Conservation (phyloP, 257 asterid genomes). For the Primulina tabacum region DNA sequence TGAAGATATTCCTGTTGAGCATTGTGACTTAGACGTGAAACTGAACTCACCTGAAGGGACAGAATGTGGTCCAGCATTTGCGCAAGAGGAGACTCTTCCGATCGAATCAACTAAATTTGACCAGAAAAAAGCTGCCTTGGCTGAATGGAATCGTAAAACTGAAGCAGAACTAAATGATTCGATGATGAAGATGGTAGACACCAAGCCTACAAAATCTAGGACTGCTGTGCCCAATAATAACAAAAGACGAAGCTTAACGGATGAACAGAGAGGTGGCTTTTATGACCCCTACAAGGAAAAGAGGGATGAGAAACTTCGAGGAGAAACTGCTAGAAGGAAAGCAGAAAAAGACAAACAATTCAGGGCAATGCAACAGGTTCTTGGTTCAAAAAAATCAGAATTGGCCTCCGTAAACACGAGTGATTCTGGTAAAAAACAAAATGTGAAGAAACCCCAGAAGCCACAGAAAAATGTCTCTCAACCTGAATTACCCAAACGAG, state of each 20-base stretch:
- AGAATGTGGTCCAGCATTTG: conserved; percentile 27
- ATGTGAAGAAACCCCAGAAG: conserved; percentile 57
- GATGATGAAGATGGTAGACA: conserved; percentile 87
- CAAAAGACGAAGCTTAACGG: conserved; percentile 54
- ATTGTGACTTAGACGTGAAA: conserved; percentile 34
- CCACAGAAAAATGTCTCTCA: conserved; percentile 44
- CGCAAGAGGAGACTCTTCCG: conserved; percentile 41
- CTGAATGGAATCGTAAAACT: conserved; percentile 88
- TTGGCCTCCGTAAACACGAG: conserved; percentile 40
- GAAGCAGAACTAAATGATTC: conserved; percentile 89
- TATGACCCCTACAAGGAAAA: conserved; percentile 67
- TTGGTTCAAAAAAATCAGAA: conserved; percentile 54
- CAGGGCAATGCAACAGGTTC: conserved; percentile 43
- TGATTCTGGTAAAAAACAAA: conserved; percentile 45
- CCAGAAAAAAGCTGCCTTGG: conserved; percentile 53
- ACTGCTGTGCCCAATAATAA: conserved; percentile 36
- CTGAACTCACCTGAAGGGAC: conserved; percentile 36
- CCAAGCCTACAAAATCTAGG: conserved; percentile 60
- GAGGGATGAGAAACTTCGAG: conserved; percentile 70
- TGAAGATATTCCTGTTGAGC: conserved; percentile 29
- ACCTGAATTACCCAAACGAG: conserved; percentile 57
- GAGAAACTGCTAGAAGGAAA: conserved; percentile 50
- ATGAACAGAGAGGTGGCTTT: conserved; percentile 61
- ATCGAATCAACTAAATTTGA: conserved; percentile 36
- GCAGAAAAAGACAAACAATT: conserved; percentile 60